Conservation (phyloP, 805 yeast species). For the Yarrowia sp. region DNA sequence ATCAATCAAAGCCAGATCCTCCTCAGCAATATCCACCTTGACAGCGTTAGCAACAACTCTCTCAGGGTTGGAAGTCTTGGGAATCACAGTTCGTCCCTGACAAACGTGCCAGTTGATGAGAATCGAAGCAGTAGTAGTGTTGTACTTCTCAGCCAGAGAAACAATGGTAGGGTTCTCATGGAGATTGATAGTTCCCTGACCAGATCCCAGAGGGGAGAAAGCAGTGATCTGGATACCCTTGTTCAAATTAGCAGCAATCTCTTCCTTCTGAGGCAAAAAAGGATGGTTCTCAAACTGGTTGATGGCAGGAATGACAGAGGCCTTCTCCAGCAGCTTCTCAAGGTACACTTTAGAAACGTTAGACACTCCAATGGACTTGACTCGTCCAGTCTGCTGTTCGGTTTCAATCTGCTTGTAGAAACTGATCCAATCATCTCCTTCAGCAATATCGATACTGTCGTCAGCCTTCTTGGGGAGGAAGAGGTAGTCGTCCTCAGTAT, state of each 20-base stretch:
- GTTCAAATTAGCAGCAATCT: conserved; percentile 58
- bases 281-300: conserved; percentile 85
- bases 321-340: conserved; percentile 48
- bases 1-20: not conserved
- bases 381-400: conserved; percentile 49
- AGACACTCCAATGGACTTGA: conserved; percentile 61
- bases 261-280: conserved; percentile 67
- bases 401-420: conserved; percentile 47
- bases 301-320: conserved; percentile 61
- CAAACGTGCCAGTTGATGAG: conserved; percentile 41
- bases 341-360: conserved; percentile 59
- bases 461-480: not conserved
- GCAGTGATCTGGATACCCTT: conserved; percentile 66
- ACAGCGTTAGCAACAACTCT: conserved; percentile 52
- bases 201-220: conserved; percentile 60
- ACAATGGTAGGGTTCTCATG: conserved; percentile 51
- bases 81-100: conserved; percentile 59
- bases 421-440: conserved; percentile 29
- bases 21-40: conserved; percentile 40
- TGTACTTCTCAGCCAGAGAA: conserved; percentile 58
- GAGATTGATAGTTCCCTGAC: conserved; percentile 3
- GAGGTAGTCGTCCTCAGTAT: not conserved
- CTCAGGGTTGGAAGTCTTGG: conserved; percentile 65
- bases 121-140: conserved; percentile 38
- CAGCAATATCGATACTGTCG: not conserved